A percentile compares a stretch with the other conserved stretches of the same genome.
These are phyloP conservation scores for Trypanosoma vivax DNA, from an alignment of 208 protist genomes.

Conservation along the genomic window DNA sequence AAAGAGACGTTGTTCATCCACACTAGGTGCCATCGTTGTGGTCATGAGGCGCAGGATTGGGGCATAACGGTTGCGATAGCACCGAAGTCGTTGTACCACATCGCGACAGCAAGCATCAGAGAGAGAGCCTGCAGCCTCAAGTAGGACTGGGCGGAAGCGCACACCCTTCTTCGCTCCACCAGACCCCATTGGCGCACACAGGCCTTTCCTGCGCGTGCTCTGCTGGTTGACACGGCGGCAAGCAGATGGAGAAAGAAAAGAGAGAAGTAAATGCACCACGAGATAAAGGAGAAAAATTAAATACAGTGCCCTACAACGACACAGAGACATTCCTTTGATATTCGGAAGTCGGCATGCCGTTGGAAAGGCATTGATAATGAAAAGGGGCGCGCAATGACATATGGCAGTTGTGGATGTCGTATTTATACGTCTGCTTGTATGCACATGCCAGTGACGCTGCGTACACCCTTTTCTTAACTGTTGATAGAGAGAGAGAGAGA, in stretches of 20 bases:
- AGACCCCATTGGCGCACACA: neutral
- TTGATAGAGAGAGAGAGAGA: conserved; percentile 7
- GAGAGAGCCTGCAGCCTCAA: conserved; percentile 49
- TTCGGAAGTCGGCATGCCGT: no score
- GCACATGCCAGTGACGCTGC: no score
- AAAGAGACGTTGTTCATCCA: conserved; percentile 37
- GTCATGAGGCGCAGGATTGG: conserved; percentile 51
- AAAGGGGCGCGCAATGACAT: no score
- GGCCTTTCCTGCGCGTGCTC: neutral
- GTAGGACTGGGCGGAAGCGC: neutral
- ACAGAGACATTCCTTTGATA: no score
- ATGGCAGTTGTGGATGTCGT: no score
- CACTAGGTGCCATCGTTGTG: conserved; percentile 30
- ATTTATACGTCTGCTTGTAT: no score
- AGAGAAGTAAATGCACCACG: conserved; percentile 8
- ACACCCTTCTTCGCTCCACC: neutral
- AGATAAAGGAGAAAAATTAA: neutral
- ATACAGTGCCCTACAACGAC: no score
- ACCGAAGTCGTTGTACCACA: conserved; percentile 32
- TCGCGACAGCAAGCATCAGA: conserved; percentile 28
- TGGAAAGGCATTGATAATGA: no score
- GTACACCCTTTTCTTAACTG: conserved; percentile 4
- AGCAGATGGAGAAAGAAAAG: conserved; percentile 4
- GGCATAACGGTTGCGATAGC: conserved; percentile 57
- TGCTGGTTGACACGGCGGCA: neutral